These are phyloP conservation scores for Mariannaea elegans DNA, from an alignment of 2,329 filamentous ascomycete species.

Conservation along the genomic window DNA sequence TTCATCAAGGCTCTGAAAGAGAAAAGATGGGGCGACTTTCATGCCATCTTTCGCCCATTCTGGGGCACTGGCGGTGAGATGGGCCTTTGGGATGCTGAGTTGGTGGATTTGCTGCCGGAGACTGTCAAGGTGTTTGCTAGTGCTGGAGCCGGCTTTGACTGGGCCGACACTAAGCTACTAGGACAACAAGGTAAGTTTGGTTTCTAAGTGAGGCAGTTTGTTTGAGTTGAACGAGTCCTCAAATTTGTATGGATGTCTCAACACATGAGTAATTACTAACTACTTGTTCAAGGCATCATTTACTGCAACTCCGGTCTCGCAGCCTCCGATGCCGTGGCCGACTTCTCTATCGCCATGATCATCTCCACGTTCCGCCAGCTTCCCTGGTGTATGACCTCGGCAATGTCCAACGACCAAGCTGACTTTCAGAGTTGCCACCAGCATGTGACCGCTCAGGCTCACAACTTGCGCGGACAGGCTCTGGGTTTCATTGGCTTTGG, in stretches of 20 bases:
- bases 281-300: slow-evolving; percentile 59
- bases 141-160: slow-evolving; percentile 73
- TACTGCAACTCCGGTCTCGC: slow-evolving; percentile 79
- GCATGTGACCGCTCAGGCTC: slow-evolving; percentile 65
- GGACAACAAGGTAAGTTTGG: slow-evolving; percentile 62
- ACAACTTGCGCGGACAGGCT: slow-evolving; percentile 68
- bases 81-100: slow-evolving; percentile 69
- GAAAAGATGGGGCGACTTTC: slow-evolving; percentile 63
- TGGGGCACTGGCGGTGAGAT: slow-evolving; percentile 73
- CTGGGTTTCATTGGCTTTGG: slow-evolving; percentile 77
- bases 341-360: slow-evolving; percentile 74
- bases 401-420: slow-evolving; percentile 48
- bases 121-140: slow-evolving; percentile 69
- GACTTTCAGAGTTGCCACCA: slow-evolving; percentile 68
- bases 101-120: slow-evolving; percentile 64
- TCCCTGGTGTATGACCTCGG: slow-evolving; percentile 69
- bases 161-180: slow-evolving; percentile 69
- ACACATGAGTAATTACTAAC: slow-evolving; percentile 9
- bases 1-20: slow-evolving; percentile 61
- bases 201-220: background rate
- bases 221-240: too few relatives aligned
- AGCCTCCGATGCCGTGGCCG: slow-evolving; percentile 76
- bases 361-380: slow-evolving; percentile 75
- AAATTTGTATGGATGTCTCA: background rate
- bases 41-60: slow-evolving; percentile 66